Conservation (phyloP, 805 yeast genomes). For the Scheffersomyces ergatensis region DNA sequence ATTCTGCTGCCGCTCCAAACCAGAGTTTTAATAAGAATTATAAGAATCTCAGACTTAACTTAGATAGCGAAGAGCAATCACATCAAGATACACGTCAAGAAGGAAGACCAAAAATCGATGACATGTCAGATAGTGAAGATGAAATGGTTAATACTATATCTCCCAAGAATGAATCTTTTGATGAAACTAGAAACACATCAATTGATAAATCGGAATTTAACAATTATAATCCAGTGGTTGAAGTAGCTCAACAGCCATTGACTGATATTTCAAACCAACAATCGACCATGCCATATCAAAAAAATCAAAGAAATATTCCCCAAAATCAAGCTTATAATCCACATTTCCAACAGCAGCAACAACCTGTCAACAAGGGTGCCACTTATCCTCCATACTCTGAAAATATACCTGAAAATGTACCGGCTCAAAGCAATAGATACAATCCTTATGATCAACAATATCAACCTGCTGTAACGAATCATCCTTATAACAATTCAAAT, state of each 20-base stretch:
- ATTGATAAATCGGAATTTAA: not conserved
- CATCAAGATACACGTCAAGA: not conserved
- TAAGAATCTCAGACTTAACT: slow-evolving; percentile 20
- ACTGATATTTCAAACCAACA: not conserved
- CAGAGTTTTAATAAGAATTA: slow-evolving; percentile 13
- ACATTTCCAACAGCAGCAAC: not conserved
- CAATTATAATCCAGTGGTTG: not conserved
- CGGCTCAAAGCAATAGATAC: too few relatives aligned
- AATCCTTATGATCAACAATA: too few relatives aligned
- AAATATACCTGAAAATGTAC: too few relatives aligned
- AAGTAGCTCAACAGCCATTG: not conserved
- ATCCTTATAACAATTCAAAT: not conserved
- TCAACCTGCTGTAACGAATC: too few relatives aligned
- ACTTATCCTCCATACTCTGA: not conserved
- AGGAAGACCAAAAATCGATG: not conserved
- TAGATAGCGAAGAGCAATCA: slow-evolving; percentile 4
- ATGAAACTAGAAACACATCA: slow-evolving; percentile 1
- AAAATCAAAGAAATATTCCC: not conserved
- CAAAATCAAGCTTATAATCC: not conserved
- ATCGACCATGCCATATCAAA: not conserved
- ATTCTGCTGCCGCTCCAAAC: slow-evolving; percentile 14
- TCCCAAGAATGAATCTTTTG: not conserved
- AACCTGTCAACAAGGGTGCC: not conserved
- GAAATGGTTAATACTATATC: not conserved
- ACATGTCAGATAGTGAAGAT: not conserved